Conservation (phyloP, 2,329 filamentous ascomycete species). For the Xylariaceae sp. region DNA sequence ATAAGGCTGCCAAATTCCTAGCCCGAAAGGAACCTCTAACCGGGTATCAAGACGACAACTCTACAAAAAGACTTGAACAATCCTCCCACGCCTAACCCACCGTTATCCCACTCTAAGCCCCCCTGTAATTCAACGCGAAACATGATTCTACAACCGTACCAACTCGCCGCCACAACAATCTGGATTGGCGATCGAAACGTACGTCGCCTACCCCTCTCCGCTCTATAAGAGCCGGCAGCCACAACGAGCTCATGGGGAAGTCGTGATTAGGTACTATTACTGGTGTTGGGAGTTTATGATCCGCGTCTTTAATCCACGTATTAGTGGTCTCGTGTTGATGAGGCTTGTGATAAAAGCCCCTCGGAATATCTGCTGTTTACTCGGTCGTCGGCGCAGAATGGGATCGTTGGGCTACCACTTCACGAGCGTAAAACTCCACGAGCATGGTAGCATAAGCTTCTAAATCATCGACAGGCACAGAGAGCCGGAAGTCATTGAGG, state of each 20-base stretch:
- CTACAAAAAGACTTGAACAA: slow-evolving; percentile 17
- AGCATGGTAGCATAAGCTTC: slow-evolving; percentile 98
- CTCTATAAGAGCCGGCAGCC: background rate
- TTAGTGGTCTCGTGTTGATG: background rate
- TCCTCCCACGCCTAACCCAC: slow-evolving; percentile 14
- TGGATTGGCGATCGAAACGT: background rate
- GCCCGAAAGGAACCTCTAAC: slow-evolving; percentile 32
- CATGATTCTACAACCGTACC: too few relatives aligned
- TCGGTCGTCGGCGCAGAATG: slow-evolving; percentile 16
- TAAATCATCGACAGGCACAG: slow-evolving; percentile 88
- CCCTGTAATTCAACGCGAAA: background rate
- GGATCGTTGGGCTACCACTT: slow-evolving; percentile 59
- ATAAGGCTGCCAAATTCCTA: slow-evolving; percentile 17
- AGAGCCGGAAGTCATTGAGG: slow-evolving; percentile 92
- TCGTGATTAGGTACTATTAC: slow-evolving; percentile 16
- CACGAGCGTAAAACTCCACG: slow-evolving; percentile 93
- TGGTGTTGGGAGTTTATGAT: slow-evolving; percentile 6
- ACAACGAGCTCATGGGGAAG: slow-evolving; percentile 2
- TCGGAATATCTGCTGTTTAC: slow-evolving; percentile 5
- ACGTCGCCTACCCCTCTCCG: background rate
- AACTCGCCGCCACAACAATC: background rate
- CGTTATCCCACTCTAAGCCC: slow-evolving; percentile 4
- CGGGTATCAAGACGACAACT: slow-evolving; percentile 33
- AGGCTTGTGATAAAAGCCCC: background rate
- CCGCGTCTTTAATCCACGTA: slow-evolving; percentile 3